These are phyloP conservation scores for Colletotrichum liriopes DNA, from an alignment of 2,329 filamentous ascomycete genomes.

Conservation along the genomic window DNA sequence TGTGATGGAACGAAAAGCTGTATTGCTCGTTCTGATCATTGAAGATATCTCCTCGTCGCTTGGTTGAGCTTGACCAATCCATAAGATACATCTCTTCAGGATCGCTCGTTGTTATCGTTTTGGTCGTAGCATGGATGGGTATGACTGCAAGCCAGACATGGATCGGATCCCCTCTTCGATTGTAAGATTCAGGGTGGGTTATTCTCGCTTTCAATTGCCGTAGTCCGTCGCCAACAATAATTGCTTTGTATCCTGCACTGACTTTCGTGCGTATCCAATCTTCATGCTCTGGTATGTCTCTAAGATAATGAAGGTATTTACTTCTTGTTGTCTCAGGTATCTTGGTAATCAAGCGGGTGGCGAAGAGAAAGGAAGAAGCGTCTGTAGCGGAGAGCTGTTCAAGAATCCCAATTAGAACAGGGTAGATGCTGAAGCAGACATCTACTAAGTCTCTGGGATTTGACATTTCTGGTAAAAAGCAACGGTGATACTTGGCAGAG, in stretches of 20 bases:
- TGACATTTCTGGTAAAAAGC: no score
- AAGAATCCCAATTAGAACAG: not conserved
- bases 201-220: not conserved
- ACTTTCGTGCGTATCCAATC: not conserved
- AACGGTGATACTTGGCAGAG: no score
- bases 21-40: not conserved
- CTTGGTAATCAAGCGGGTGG: not conserved
- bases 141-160: constrained; percentile 1
- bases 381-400: not conserved
- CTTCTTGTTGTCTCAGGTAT: not conserved
- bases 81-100: not conserved
- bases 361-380: not conserved
- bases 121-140: not conserved
- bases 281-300: not conserved
- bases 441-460: not conserved
- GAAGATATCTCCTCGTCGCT: not conserved
- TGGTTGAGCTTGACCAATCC: not conserved
- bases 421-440: not conserved
- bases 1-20: not conserved
- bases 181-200: not conserved
- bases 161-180: not conserved
- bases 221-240: not conserved
- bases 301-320: not conserved
- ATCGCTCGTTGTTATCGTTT: not conserved
- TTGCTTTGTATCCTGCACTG: not conserved